Evolutionary conservation across 2,329 filamentous ascomycete genomes (phyloP).

Genomic region (Cercospora sojina): DNA sequence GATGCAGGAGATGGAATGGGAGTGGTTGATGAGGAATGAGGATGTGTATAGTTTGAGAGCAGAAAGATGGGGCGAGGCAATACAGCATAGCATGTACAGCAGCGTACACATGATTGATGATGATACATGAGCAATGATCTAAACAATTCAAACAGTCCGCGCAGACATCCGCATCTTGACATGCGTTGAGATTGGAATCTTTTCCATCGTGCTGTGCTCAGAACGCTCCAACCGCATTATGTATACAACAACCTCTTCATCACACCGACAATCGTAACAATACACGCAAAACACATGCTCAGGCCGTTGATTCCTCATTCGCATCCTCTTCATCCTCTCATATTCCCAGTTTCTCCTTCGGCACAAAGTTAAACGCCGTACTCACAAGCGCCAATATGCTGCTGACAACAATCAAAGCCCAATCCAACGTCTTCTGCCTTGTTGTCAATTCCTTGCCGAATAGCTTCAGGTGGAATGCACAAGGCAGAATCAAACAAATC

Average conservation of each 20-base stretch:
- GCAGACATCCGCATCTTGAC: background rate
- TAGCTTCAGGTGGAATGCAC: conserved; percentile 86
- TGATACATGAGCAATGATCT: background rate
- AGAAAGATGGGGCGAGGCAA: background rate
- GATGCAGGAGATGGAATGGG: background rate
- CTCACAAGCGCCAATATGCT: conserved; percentile 69
- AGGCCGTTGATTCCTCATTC: background rate
- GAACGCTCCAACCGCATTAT: background rate
- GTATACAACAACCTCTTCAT: background rate
- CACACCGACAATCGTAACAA: background rate
- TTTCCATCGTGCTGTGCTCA: background rate
- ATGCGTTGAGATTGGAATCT: background rate
- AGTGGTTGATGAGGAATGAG: conserved; percentile 22
- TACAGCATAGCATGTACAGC: background rate
- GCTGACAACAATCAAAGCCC: conserved; percentile 67
- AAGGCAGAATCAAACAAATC: conserved; percentile 87
- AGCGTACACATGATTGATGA: background rate
- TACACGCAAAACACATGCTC: background rate
- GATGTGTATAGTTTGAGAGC: conserved; percentile 10
- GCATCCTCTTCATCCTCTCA: background rate
- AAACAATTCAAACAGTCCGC: background rate
- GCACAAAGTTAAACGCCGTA: conserved; percentile 85
- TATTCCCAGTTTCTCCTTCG: conserved; percentile 66
- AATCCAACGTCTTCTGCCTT: conserved; percentile 65
- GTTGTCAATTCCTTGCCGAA: conserved; percentile 70